These are phyloP conservation scores for Zygosaccharomyces sapae DNA, from an alignment of 1,139 yeast species.

Conservation along the genomic window DNA sequence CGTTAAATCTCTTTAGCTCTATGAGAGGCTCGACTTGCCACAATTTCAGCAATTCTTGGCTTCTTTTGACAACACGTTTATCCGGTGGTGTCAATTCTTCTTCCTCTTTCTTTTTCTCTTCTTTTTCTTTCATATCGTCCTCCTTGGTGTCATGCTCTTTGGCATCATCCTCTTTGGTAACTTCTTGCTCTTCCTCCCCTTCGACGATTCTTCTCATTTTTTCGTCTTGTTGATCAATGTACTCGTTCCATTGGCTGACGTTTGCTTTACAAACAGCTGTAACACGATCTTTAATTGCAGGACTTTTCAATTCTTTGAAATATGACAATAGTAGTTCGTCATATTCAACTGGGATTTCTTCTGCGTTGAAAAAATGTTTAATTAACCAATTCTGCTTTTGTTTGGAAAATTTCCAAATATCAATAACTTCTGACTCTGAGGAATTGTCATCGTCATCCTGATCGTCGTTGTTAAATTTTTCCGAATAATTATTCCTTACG, in stretches of 20 bases:
- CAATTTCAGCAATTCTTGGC: constrained; percentile 16
- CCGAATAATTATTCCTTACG: constrained; percentile 24
- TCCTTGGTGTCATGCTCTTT: constrained; percentile 8
- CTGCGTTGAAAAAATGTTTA: constrained; percentile 58
- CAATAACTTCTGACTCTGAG: constrained; percentile 19
- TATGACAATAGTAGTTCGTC: constrained; percentile 46
- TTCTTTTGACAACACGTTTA: constrained; percentile 20
- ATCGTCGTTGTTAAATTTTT: constrained; percentile 9
- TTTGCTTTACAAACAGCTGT: constrained; percentile 42
- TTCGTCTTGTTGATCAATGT: constrained; percentile 30
- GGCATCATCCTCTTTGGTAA: constrained; percentile 8
- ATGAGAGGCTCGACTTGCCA: constrained; percentile 11
- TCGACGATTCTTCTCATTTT: constrained; percentile 26
- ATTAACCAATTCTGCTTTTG: constrained; percentile 92
- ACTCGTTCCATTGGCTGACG: constrained; percentile 34
- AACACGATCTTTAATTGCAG: constrained; percentile 45
- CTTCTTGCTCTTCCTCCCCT: constrained; percentile 17
- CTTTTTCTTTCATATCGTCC: constrained; percentile 19
- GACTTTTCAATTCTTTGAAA: constrained; percentile 37
- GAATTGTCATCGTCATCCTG: constrained; percentile 16
- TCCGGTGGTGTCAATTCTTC: constrained; percentile 18
- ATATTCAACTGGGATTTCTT: constrained; percentile 52
- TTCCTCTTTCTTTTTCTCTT: constrained; percentile 12
- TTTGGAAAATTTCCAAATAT: constrained; percentile 81
- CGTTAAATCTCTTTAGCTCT: constrained; percentile 15